phyloP scores from a whole-genome alignment of 345 rosid species.

The Passiflora organensis region DNA sequence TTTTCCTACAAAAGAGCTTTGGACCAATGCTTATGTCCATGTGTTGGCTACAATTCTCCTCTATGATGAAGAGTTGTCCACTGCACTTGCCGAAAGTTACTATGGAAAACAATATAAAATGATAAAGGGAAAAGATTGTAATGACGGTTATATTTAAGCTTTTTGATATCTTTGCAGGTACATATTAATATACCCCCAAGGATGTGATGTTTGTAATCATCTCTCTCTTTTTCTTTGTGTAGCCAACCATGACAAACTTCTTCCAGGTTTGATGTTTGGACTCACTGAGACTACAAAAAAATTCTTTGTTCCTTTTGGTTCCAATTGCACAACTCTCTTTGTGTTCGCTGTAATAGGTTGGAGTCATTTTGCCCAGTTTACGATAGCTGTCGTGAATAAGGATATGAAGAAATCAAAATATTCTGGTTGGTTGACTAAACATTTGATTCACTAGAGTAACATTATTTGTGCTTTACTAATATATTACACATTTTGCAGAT shows the following conservation, averaged over 20 bases:
- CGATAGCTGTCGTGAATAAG: conserved; percentile 84
- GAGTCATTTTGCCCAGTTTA: conserved; percentile 96
- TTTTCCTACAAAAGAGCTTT: too few species aligned
- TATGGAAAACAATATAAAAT: too few species aligned
- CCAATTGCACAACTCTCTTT: conserved; percentile 6
- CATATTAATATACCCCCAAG: conserved; percentile 84
- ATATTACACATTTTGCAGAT: conserved; percentile 44
- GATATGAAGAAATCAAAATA: conserved; percentile 85
- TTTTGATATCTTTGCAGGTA: conserved; percentile 51
- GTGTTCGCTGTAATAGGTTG: conserved; percentile 56
- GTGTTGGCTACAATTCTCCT: not conserved
- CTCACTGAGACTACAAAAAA: not conserved
- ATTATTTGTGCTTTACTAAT: conserved; percentile 21
- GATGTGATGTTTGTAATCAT: conserved; percentile 88
- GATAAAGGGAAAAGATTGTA: too few species aligned
- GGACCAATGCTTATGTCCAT: too few species aligned
- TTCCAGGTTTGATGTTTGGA: conserved; percentile 58
- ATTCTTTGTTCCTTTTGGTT: too few species aligned
- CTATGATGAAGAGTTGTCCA: not conserved
- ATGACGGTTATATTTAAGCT: not conserved
- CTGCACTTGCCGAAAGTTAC: not conserved
- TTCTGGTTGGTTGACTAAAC: conserved; percentile 54
- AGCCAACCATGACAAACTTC: conserved; percentile 86
- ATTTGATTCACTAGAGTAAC: conserved; percentile 10
- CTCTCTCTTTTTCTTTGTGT: conserved; percentile 89